Conservation (phyloP, 2,329 filamentous ascomycete genomes). For the Ophiocordyceps camponoti-rufipedis region DNA sequence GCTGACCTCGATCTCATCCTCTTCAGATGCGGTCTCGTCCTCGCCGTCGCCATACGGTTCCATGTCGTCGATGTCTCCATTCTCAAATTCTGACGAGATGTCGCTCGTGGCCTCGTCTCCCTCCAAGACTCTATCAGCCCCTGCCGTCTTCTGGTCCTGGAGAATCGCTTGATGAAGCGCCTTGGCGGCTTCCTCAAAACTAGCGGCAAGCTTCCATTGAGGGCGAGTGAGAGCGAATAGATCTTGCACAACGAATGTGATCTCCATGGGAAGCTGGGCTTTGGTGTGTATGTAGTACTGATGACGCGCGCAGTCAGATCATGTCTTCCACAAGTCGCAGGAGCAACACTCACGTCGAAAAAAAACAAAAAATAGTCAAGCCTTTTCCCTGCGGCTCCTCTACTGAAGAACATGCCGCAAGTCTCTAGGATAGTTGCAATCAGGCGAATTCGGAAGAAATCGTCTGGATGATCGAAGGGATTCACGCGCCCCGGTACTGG, state of each 20-base stretch:
- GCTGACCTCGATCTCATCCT: constrained; percentile 38
- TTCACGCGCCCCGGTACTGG: constrained; percentile 64
- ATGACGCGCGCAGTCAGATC: background rate
- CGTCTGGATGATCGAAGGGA: constrained; percentile 71
- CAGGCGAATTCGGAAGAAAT: constrained; percentile 88
- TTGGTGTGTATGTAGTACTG: constrained; percentile 90
- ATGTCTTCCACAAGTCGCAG: background rate
- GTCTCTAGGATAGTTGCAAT: constrained; percentile 83
- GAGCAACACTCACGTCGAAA: constrained; percentile 46
- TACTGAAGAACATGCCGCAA: constrained; percentile 89
- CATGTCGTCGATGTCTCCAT: constrained; percentile 47
- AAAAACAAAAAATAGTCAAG: constrained; percentile 94
- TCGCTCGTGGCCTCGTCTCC: constrained; percentile 55
- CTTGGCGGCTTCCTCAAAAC: constrained; percentile 64
- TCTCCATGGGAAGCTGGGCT: constrained; percentile 80
- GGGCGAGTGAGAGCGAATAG: constrained; percentile 71
- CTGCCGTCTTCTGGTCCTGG: constrained; percentile 70
- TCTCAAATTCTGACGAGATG: constrained; percentile 59
- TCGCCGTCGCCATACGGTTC: constrained; percentile 41
- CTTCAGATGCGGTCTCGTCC: constrained; percentile 39
- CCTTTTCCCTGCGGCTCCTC: constrained; percentile 87
- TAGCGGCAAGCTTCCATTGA: constrained; percentile 76
- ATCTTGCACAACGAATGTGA: constrained; percentile 92
- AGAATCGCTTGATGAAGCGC: constrained; percentile 76
- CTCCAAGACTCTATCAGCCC: constrained; percentile 50